Conservation (phyloP, 1,284 basidiomycete species). For the Clitocybe nebularis region DNA sequence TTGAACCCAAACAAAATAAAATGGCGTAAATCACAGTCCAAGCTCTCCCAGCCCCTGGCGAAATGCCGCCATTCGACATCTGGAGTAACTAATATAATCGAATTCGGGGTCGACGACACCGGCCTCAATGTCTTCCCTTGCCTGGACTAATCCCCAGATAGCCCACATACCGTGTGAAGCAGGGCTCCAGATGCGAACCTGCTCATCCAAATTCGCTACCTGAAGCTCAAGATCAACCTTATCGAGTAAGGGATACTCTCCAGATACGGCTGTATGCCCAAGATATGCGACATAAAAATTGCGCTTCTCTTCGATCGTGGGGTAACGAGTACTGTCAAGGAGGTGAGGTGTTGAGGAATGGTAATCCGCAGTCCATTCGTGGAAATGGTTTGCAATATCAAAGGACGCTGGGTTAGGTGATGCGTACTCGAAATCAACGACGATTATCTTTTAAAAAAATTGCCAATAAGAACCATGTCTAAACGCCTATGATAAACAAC, state of each 20-base stretch:
- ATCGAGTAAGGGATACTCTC: constrained; percentile 25
- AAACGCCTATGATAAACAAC: constrained; percentile 7
- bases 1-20: constrained; percentile 2
- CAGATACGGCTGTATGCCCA: constrained; percentile 38
- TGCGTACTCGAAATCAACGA: constrained; percentile 96
- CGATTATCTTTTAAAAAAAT: constrained; percentile 63
- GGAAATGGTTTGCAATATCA: constrained; percentile 95
- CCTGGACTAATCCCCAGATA: constrained; percentile 90
- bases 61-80: constrained; percentile 61
- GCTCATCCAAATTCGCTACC: constrained; percentile 58
- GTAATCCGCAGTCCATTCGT: constrained; percentile 94
- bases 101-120: constrained; percentile 62
- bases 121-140: constrained; percentile 74
- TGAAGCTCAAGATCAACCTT: constrained; percentile 33
- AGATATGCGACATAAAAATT: constrained; percentile 88
- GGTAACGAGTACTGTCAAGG: constrained; percentile 68
- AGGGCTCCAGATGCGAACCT: constrained; percentile 83
- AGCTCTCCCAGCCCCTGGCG: constrained; percentile 51
- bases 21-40: constrained; percentile 20
- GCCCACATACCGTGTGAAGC: constrained; percentile 88
- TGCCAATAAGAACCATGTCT: too few species aligned
- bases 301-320: constrained; percentile 64
- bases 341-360: constrained; percentile 74
- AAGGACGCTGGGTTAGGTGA: constrained; percentile 84
- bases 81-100: constrained; percentile 73